Evolutionary conservation across 495 filamentous ascomycete genomes (phyloP), one percentile per base, ranked within the genome.

Genomic region (Hypoxylon lienhwacheense): DNA sequence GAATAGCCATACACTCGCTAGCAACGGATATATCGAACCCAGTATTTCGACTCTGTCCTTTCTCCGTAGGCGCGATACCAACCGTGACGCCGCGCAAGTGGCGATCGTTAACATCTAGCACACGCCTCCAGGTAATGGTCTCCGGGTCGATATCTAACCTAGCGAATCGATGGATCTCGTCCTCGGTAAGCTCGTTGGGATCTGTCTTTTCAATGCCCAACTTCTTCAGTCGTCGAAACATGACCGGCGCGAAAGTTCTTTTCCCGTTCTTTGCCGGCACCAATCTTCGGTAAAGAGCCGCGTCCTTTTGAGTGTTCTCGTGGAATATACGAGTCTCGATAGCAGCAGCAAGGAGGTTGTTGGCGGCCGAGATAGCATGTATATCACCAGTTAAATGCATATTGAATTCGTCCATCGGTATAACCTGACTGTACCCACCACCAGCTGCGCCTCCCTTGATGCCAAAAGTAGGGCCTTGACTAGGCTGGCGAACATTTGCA

Each of bases 371-470:
- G 65, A 98, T 92, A 31, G 93, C 93, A 68, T 98, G 93, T 55
- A 98, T 97, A 68, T 98, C 93, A 59, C 93, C 93, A 32, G 93
- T 98, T 67, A 98, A 73, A 67, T 98, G 93, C 55, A 98, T 77
- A 68, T 98, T 98, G 78, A 98, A 98, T 69, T 98, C 93, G 58
- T 98, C 93, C 93, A 98, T 98, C 43, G 93, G 93, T 59, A 98
- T 97, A 64, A 97, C 93, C 71, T 98, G 93, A 69, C 89, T 95
- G 77, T 96, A 98, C 11, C 93, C 93, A 59, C 93, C 93, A 64
- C 93, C 93, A 48, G 93, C 93, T 43, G 93, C 93, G 55, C 93
- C 93, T 34, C 93, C 93, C 75, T 98, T 98, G 78, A 98, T 97
- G 64, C 93, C 93, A 66, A 98, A 98, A 0, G 93, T 98, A 42